Base-by-base conservation (phyloP, 129 eudicot species). In the Flaveria linearis region DNA sequence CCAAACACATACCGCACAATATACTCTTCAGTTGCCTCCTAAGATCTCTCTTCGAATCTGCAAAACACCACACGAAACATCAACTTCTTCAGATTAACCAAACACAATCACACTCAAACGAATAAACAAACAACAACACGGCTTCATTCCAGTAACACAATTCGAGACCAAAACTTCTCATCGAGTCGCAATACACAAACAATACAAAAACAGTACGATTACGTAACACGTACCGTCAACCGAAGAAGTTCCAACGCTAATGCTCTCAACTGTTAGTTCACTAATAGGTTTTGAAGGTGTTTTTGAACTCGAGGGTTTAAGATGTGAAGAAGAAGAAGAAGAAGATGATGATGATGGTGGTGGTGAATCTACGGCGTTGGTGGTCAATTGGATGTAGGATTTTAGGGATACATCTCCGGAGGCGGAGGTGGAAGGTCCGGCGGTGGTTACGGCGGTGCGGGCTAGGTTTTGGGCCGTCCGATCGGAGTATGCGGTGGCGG, bases 1-100 rank as follows among this genome's bases (percentile, higher is more conserved):
- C 25, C 18, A 76, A 23, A 76, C 42, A 74, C 86, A 13, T 84
- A 89, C 97, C 91, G 26, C 53, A 65, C 79, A 87, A 47, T 73
- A 89, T 64, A 17, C 81, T 47, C 2, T 68, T 78, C 11, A 88
- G 74, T 70, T 78, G 68, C 13, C 30, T 8, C 6, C 60, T 4
- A 26, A 82, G 76, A 11, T 60, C 79, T 30, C 75, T 68, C 45
- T 84, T 76, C 10, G 86, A 77, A 76, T 86, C 91, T 64, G 79
- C 87, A 69, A 74, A 58, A 50, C 13, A 33, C 41, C 41, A 13
- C 28, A 18, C 33, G 46, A 64, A 60, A 70, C 49, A 78, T 70
- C 76, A 70, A 33, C 3, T 0, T 8, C 20, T 22, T 12, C 14
- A 25, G 20, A 64, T 63, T 5, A 68, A 17, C 6, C 39, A 17